Conservation (phyloP, 371 early-diverging fungal genomes). For the Apophysomyces trapeziformis region DNA sequence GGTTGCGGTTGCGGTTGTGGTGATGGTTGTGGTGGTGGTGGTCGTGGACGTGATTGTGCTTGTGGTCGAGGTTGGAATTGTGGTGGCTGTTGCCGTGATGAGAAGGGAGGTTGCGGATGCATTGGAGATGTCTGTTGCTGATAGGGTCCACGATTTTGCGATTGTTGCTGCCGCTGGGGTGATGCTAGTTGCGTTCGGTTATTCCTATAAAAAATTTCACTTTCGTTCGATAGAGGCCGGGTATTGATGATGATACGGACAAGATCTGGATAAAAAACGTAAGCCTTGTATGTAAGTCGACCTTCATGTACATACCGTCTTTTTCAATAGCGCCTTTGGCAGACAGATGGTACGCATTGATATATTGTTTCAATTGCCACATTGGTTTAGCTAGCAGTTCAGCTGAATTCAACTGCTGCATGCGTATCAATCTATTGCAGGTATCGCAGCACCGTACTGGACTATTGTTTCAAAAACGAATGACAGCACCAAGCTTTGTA, state of each 20-base stretch:
- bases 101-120: not conserved
- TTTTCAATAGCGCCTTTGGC: conserved; percentile 47
- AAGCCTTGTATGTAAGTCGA: not conserved
- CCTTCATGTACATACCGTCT: conserved; percentile 13
- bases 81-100: conserved; percentile 17
- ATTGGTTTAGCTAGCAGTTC: conserved; percentile 30
- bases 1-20: conserved; percentile 6
- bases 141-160: conserved; percentile 13
- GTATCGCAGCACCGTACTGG: conserved; percentile 51
- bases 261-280: conserved; percentile 25
- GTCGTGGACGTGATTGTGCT: conserved; percentile 7
- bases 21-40: not conserved
- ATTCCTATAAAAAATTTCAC: conserved; percentile 44
- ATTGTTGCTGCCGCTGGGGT: conserved; percentile 14
- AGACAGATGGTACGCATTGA: conserved; percentile 45
- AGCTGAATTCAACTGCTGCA: conserved; percentile 48
- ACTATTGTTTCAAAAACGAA: conserved; percentile 16
- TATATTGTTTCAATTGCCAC: conserved; percentile 42
- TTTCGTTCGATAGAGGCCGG: conserved; percentile 48
- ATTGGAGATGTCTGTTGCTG: conserved; percentile 19
- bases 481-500: not conserved
- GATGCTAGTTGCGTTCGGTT: conserved; percentile 9
- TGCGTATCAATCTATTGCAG: conserved; percentile 41
- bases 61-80: conserved; percentile 16
- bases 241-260: conserved; percentile 48